Base-by-base conservation (phyloP, 1,139 yeast genomes). In the Dujonia santamariae region DNA sequence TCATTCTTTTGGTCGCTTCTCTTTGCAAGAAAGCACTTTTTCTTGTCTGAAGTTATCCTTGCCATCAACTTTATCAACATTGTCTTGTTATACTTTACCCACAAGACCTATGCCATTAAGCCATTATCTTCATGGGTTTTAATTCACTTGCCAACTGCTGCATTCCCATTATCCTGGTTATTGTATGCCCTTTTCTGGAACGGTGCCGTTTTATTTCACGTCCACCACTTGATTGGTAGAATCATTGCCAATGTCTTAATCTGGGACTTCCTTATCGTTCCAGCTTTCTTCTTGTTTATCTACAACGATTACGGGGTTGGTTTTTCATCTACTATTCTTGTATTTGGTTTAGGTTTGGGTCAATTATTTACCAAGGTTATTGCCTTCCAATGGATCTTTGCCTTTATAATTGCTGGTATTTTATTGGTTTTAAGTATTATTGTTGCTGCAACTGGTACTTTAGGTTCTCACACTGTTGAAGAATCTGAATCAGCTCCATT, bases 311-410 rank as follows among this genome's bases (percentile, higher is more conserved):
- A 85, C 77, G 80, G 82, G 3, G 60, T 80, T 37, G 90, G 87
- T 7, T 56, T 83, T 30, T 63, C 80, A 32, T 66, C 79, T 15
- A 58, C 81, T 20, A 68, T 73, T 44, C 63, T 85, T 45, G 64
- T 71, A 42, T 69, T 82, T 43, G 90, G 85, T 21, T 56, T 85
- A 31, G 92, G 80, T 3, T 64, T 82, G 35, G 81, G 83, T 38
- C 95, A 85, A 59, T 55, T 85, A 40, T 68, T 79, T 50, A 73
- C 78, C 37, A 82, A 76, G 61, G 63, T 75, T 20, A 71, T 85
- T 62, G 92, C 92, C 3, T 67, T 85, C 42, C 95, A 85, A 61
- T 85, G 95, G 95, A 76, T 82, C 44, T 85, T 85, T 63, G 94
- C 88, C 7, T 78, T 82, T 45, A 58, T 73, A 37, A 83, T 84